Evolutionary conservation across 2,329 filamentous ascomycete species (phyloP).

Genomic region (Pseudogymnoascus sp.): DNA sequence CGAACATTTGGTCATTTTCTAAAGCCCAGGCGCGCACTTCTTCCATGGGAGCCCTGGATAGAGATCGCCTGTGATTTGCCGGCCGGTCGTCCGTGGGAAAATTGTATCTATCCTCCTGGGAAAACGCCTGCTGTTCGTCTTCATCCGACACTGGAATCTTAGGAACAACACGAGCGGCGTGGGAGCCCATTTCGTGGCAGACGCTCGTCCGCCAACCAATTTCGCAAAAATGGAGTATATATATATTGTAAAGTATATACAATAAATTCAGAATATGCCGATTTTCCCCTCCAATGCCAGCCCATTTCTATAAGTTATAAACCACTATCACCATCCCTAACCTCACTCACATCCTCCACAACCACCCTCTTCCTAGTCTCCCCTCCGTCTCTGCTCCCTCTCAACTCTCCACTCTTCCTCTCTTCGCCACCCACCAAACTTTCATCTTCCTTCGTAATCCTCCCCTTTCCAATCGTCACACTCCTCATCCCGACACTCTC

Average conservation of each 20-base stretch:
- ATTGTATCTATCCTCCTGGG: too few species aligned
- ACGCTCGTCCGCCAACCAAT: too few species aligned
- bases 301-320: neutral
- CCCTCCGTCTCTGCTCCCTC: neutral
- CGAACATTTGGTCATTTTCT: too few species aligned
- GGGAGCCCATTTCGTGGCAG: too few species aligned
- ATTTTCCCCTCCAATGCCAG: neutral
- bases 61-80: too few species aligned
- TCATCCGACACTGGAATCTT: too few species aligned
- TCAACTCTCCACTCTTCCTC: neutral
- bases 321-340: neutral
- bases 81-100: too few species aligned
- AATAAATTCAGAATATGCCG: neutral
- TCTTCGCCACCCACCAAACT: neutral
- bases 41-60: too few species aligned
- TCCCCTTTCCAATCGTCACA: neutral
- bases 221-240: neutral
- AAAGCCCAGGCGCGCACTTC: too few species aligned
- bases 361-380: slow-evolving; percentile 9
- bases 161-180: too few species aligned
- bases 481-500: neutral
- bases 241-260: neutral
- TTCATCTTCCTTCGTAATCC: neutral
- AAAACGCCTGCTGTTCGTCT: too few species aligned
- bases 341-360: neutral